Evolutionary conservation across 768 basidiomycete genomes (phyloP), one percentile per base, ranked within the genome.

Genomic region (Lentinula edodes): DNA sequence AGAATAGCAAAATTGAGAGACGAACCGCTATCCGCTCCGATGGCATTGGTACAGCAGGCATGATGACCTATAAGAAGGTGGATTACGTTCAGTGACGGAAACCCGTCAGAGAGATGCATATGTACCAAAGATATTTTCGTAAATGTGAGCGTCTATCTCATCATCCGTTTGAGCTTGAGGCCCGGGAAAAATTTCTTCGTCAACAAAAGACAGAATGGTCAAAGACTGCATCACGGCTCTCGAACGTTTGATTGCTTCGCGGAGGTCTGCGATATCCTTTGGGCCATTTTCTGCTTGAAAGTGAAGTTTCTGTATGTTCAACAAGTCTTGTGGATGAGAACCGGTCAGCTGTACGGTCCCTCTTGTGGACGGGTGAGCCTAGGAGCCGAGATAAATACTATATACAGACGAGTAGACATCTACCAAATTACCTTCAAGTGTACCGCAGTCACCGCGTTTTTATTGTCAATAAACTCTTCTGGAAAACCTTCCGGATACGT

Each of bases 341-440:
- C 72, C 72, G 1, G 71, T 74, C 48, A 74, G 66, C 4, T 63
- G 66, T 5, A 74, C 72, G n/a, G 68, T 69, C 12, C 72, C 73
- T 56, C 64, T 69, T 10, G 71, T 71, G 34, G 71, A 71, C 2
- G 72, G 68, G 61, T 72, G 72, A 8, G 68, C 68, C 56, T 54
- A 12, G 28, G 28, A 28, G 28, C 28, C 28, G 3, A 28, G 2
- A 28, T 28, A 28, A 28, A 4, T 28, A 3, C 28, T 28, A 28
- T 3, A 28, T 28, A 28, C 28, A 28, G 28, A 28, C 28, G 28
- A 28, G 28, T 28, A 28, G 28, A 28, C 28, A 20, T 23, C 4
- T 48, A 48, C 10, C 12, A 12, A 9, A 23, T 13, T 54, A 54
- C 53, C 53, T 68, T 69, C 43, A 72, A 67, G 23, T 70, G 63